phyloP scores from a whole-genome alignment of 1,284 basidiomycete species.

The Ceratobasidium sp. region DNA sequence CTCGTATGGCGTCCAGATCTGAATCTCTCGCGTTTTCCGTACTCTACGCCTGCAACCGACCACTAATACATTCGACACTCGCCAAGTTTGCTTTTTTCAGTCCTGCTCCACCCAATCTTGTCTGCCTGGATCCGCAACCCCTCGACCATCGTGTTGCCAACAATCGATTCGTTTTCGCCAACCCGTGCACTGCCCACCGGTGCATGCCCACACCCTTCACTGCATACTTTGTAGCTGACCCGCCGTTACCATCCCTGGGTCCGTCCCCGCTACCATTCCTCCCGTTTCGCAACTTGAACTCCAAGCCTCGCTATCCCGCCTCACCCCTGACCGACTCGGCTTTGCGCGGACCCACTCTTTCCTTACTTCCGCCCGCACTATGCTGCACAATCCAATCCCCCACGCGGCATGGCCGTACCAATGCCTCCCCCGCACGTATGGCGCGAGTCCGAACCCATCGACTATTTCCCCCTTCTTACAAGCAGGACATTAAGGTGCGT shows the following conservation, averaged over 20 bases:
- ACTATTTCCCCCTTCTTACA: no score
- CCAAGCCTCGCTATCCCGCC: slow-evolving; percentile 27
- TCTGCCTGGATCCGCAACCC: no score
- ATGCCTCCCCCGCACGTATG: slow-evolving; percentile 2
- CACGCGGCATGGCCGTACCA: slow-evolving; percentile 37
- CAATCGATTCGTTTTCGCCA: not conserved
- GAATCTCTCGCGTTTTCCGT: no score
- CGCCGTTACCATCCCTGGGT: not conserved
- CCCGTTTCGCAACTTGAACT: slow-evolving; percentile 10
- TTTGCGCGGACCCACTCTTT: slow-evolving; percentile 7
- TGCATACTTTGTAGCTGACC: slow-evolving; percentile 7
- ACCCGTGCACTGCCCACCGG: slow-evolving; percentile 26
- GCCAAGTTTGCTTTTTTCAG: no score
- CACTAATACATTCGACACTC: no score
- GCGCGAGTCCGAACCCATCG: slow-evolving; percentile 12
- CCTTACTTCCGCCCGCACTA: not conserved
- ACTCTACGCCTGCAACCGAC: no score
- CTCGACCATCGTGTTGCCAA: not conserved
- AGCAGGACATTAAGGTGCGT: no score
- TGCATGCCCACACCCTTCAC: slow-evolving; percentile 35
- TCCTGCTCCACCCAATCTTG: no score
- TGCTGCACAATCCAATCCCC: slow-evolving; percentile 35
- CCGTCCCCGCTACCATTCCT: slow-evolving; percentile 5
- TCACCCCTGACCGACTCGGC: not conserved
- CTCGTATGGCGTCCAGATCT: no score